Evolutionary conservation across 768 basidiomycete genomes (phyloP), one percentile per base, ranked within the genome.

Genomic region (Plicaturopsis crispa): DNA sequence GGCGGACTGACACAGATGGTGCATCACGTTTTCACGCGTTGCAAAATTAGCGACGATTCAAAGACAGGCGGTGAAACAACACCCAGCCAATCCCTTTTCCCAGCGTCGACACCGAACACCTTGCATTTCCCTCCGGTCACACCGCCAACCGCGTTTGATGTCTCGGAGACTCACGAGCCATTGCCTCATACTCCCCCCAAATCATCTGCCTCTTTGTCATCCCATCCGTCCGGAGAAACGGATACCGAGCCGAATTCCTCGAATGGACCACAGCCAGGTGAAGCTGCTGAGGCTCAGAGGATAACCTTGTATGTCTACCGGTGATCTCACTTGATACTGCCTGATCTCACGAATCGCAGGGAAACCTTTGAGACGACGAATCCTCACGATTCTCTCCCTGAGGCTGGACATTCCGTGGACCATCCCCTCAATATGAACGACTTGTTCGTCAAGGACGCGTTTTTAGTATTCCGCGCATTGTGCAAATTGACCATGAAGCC

Each of bases 401-500:
- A 56, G 11, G 54, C 51, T 34, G 59, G 46, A 42, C 54, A 45
- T 38, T 63, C 63, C 36, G 54, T 51, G 33, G 59, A 47, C 43
- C 54, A 45, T 38, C 63, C 63, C 36, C 65, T 92, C 39, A 78
- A 80, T 14, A 68, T 73, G n/a, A 80, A 86, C 37, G 94, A 99
- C 48, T 63, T 97, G 39, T 94, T 92, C 57, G 73, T 96, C 54
- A 98, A 98, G 56, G 96, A 99, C 54, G 92, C 96, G 0, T 99
- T 97, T 67, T 73, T 99, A 44, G 94, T 99, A 24, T 94, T 98
- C 63, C 75, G 96, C 33, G 93, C 96, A 0, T 68, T 99, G 8
- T 98, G 96, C 67, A 98, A 98, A 56, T 66, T 98, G 47, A 93
- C 91, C 6, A 98, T 97, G 93, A 98, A 98, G 58, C 87, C 93